Percentiles rank a stretch among this genome's conserved stretches.
phyloP scores from a whole-genome alignment of 345 rosid genomes.

The Nephelium lappaceum region DNA sequence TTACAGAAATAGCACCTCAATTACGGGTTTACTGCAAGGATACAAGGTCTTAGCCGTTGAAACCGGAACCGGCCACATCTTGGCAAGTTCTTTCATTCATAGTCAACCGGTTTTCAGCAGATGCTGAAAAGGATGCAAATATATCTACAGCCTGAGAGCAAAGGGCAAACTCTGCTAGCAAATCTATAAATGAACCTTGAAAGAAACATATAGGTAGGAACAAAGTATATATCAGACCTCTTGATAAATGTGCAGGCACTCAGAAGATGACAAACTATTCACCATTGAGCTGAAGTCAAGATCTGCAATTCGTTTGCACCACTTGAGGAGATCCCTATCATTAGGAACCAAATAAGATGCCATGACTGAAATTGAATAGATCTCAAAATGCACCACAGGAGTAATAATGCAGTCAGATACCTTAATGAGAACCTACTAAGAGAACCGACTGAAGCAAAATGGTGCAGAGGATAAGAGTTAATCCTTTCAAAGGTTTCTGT shows the following conservation, averaged over 20 bases:
- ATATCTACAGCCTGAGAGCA: constrained; percentile 75
- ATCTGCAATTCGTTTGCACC: constrained; percentile 81
- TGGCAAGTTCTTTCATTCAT: constrained; percentile 63
- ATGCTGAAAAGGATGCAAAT: constrained; percentile 65
- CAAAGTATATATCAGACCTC: constrained; percentile 55
- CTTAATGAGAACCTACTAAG: constrained; percentile 69
- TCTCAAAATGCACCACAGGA: constrained; percentile 1
- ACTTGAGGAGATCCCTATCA: constrained; percentile 91
- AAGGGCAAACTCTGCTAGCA: constrained; percentile 14
- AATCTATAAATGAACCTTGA: background rate
- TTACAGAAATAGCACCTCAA: constrained; percentile 62
- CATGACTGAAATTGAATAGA: constrained; percentile 15
- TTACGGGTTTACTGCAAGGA: constrained; percentile 62
- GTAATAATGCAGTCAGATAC: constrained; percentile 32
- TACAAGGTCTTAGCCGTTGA: constrained; percentile 41
- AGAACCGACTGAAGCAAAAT: constrained; percentile 38
- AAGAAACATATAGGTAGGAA: background rate
- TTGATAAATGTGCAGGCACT: constrained; percentile 57
- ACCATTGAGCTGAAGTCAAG: constrained; percentile 25
- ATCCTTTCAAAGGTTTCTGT: constrained; percentile 72
- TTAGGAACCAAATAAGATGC: constrained; percentile 29
- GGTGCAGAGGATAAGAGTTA: constrained; percentile 41
- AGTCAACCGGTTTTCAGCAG: constrained; percentile 48
- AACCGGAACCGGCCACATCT: constrained; percentile 59
- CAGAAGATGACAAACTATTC: constrained; percentile 46